phyloP scores from a whole-genome alignment of 306 rosid genomes.

The Castanea mollissima region DNA sequence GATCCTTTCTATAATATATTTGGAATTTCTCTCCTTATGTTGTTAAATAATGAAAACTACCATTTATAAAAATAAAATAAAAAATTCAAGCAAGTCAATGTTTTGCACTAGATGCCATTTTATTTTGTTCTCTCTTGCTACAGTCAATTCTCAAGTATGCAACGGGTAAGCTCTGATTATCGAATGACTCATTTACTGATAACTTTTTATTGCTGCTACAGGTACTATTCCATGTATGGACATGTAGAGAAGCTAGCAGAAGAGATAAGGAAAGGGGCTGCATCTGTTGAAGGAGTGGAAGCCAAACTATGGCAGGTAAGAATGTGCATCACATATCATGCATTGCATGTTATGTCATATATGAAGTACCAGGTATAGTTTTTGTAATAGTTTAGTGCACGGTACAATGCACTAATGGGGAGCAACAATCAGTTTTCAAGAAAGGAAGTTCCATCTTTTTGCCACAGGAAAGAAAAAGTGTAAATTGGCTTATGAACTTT shows the following conservation, averaged over 20 bases:
- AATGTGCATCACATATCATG: slow-evolving; percentile 13
- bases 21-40: background rate
- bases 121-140: background rate
- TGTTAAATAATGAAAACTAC: background rate
- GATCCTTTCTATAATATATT: background rate
- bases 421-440: background rate
- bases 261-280: slow-evolving; percentile 83
- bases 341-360: slow-evolving; percentile 12
- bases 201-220: slow-evolving; percentile 29
- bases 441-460: background rate
- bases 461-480: background rate
- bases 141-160: slow-evolving; percentile 7
- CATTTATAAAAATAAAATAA: background rate
- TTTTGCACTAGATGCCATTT: background rate
- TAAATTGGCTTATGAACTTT: background rate
- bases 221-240: slow-evolving; percentile 95
- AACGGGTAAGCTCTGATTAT: background rate
- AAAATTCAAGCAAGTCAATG: background rate
- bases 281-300: slow-evolving; percentile 89
- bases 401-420: background rate
- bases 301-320: slow-evolving; percentile 88
- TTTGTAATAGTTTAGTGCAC: background rate
- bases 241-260: slow-evolving; percentile 92
- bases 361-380: background rate
- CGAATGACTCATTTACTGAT: background rate